These are phyloP conservation scores for Leccinum rimulosum DNA, from an alignment of 768 basidiomycete species.

Conservation along the genomic window DNA sequence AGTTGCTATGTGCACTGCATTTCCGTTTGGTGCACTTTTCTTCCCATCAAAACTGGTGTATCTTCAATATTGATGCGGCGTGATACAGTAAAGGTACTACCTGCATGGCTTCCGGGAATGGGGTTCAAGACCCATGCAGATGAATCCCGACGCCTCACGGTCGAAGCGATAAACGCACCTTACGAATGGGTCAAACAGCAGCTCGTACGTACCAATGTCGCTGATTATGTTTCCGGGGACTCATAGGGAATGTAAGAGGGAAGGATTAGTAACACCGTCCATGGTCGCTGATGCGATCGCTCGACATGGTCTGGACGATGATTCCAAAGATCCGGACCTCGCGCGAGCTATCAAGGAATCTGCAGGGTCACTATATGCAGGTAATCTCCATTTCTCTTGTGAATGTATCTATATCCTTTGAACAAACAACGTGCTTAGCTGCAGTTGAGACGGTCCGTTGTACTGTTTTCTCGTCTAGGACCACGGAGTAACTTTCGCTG, in stretches of 20 bases:
- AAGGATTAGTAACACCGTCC: not conserved
- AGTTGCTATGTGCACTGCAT: not conserved
- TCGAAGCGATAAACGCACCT: not conserved
- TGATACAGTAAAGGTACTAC: not conserved
- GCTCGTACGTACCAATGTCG: not conserved
- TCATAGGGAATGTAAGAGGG: not conserved
- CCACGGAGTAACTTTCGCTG: not conserved
- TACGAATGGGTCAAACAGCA: not conserved
- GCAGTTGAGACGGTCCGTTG: not conserved
- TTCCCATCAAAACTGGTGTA: not conserved
- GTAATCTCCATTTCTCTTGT: constrained; percentile 3
- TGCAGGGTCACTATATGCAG: constrained; percentile 15
- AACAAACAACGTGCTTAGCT: not conserved
- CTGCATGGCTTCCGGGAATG: not conserved
- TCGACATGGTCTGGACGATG: not conserved
- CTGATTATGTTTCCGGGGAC: not conserved
- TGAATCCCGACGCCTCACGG: not conserved
- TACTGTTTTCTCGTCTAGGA: not conserved
- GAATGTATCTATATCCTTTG: not conserved
- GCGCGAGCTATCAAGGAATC: not conserved
- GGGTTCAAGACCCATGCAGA: not conserved
- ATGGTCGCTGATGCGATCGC: not conserved
- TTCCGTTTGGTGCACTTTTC: not conserved
- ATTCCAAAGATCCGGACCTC: not conserved
- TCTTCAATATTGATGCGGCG: not conserved